These are phyloP conservation scores for Eustoma russellianum DNA, from an alignment of 257 asterid species.

Conservation along the genomic window DNA sequence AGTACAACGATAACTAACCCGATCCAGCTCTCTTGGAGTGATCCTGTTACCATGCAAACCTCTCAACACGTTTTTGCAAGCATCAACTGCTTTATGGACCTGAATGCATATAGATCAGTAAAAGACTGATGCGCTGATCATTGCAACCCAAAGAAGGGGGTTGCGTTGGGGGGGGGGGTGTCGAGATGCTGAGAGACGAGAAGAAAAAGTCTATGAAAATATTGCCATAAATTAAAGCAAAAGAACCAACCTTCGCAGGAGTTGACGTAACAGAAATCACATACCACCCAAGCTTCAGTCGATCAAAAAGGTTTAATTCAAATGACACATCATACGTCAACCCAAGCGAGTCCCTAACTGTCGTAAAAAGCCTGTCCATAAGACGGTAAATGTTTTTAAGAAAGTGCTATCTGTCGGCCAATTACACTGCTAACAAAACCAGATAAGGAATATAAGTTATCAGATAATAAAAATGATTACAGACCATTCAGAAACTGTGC, in stretches of 20 bases:
- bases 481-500: too few relatives aligned
- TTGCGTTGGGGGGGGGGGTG: too few relatives aligned
- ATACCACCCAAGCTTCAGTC: slow-evolving; percentile 97
- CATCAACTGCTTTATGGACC: slow-evolving; percentile 99
- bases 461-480: too few relatives aligned
- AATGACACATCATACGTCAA: slow-evolving; percentile 94
- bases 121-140: slow-evolving; percentile 6
- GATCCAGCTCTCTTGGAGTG: slow-evolving; percentile 91
- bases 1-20: slow-evolving; percentile 46
- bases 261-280: slow-evolving; percentile 95
- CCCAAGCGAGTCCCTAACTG: slow-evolving; percentile 99
- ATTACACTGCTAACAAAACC: too few relatives aligned
- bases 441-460: too few relatives aligned
- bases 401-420: too few relatives aligned
- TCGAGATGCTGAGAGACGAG: too few relatives aligned
- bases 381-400: not conserved
- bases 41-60: slow-evolving; percentile 69
- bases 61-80: slow-evolving; percentile 95
- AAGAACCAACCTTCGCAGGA: slow-evolving; percentile 71
- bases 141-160: slow-evolving; percentile 9
- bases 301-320: slow-evolving; percentile 93
- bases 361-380: slow-evolving; percentile 75
- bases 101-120: slow-evolving; percentile 21
- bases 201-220: slow-evolving; percentile 1
- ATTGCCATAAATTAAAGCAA: not conserved